Conservation (phyloP, 208 protist species). For the Zelonia costaricensis region DNA sequence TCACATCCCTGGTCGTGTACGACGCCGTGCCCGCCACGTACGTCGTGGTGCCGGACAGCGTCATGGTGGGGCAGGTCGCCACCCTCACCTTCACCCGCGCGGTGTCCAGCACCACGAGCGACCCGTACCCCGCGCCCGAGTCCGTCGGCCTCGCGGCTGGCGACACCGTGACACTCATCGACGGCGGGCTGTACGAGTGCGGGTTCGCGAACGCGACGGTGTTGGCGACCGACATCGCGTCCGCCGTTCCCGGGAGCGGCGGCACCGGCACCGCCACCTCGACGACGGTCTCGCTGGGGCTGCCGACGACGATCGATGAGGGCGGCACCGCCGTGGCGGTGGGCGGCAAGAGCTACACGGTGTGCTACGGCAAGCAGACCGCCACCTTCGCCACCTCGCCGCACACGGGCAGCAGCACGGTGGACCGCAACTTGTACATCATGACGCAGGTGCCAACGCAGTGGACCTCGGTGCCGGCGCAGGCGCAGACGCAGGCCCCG, state of each 20-base stretch:
- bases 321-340: constrained; percentile 1
- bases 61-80: constrained; percentile 60
- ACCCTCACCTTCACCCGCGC: constrained; percentile 48
- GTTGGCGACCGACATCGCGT: constrained; percentile 37
- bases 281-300: constrained; percentile 16
- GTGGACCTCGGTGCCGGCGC: constrained; percentile 54
- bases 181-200: constrained; percentile 75
- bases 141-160: constrained; percentile 22
- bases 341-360: constrained; percentile 37
- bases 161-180: constrained; percentile 69
- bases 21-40: constrained; percentile 47
- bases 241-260: constrained; percentile 2
- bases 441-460: constrained; percentile 37
- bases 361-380: constrained; percentile 67
- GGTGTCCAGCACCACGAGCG: not conserved
- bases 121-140: constrained; percentile 2
- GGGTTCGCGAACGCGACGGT: constrained; percentile 73
- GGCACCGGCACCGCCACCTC: constrained; percentile 10
- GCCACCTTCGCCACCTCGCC: constrained; percentile 79
- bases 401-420: constrained; percentile 11
- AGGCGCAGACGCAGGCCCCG: constrained; percentile 51
- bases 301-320: constrained; percentile 12
- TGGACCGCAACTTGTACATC: constrained; percentile 66
- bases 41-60: constrained; percentile 28
- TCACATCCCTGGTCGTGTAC: constrained; percentile 33